Base-by-base conservation (phyloP, 2,329 filamentous ascomycete genomes). In the Helotiales sp. region DNA sequence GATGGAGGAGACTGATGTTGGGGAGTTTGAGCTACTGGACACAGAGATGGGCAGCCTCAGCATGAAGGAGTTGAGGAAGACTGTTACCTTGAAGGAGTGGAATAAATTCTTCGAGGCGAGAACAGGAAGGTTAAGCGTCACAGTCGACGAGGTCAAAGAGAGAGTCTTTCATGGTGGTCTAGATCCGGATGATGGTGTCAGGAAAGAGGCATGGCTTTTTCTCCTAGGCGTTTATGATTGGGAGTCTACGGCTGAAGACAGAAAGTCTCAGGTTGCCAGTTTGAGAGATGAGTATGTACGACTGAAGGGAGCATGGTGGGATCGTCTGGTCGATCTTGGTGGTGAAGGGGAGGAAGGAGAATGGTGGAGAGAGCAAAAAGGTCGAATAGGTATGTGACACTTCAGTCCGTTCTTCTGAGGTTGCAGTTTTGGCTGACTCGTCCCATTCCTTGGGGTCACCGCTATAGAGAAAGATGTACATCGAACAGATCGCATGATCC, bases 161-260 rank as follows among this genome's bases (percentile, higher is more conserved):
- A 84, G 95, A n/a, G 84, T 99, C 55, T 99, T 98, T 72, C 95
- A 98, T 69, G 95, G 95, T 27, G 95, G 95, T 0, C 78, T 99
- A 0, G 87, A 96, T 70, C 77, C 90, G 0, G 89, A 96, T 15
- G 93, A 98, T 67, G 93, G 93, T 0, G 93, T 96, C 3, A 82
- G 96, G 48, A 98, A 98, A 74, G 93, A 98, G 72, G 95, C 93
- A 0, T 99, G 95, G 95, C 80, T 97, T 0, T 99, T 96, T 74
- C 75, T 99, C 15, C 81, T 99, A 0, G 95, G 91, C 0, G 89
- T 99, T 0, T 90, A 96, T 69, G 88, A 93, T 2, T 99, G 96
- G 96, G 86, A 96, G 66, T 96, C 91, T 72, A 92, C 89, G 0
- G 80, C 80, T 1, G 91, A 96, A 60, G 95, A 99, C 70, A 84